These are phyloP conservation scores for Leccinum arenicola DNA, from an alignment of 768 basidiomycete genomes.

Conservation along the genomic window DNA sequence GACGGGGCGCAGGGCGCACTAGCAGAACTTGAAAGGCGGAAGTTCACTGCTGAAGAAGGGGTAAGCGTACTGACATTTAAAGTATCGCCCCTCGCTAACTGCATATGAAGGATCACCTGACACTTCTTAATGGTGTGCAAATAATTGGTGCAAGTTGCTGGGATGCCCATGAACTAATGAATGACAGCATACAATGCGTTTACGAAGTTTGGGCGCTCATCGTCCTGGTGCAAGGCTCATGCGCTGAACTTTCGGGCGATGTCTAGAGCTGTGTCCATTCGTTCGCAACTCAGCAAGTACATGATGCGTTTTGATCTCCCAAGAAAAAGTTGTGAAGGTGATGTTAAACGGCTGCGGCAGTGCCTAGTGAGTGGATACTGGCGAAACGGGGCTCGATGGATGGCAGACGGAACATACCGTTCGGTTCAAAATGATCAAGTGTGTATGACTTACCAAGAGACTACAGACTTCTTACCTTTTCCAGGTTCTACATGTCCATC, in stretches of 20 bases:
- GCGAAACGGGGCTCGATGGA: constrained; percentile 89
- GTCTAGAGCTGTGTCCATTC: constrained; percentile 91
- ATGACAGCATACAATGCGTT: constrained; percentile 89
- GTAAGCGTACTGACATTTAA: constrained; percentile 40
- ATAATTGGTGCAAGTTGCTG: not conserved
- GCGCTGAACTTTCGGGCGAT: constrained; percentile 91
- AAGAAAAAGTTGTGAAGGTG: constrained; percentile 84
- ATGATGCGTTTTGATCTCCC: constrained; percentile 87
- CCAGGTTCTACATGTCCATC: constrained; percentile 86
- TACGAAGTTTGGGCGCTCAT: constrained; percentile 73
- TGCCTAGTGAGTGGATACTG: constrained; percentile 94
- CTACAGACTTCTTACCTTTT: constrained; percentile 19
- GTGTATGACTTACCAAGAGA: constrained; percentile 51
- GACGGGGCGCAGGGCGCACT: constrained; percentile 83
- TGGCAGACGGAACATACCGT: constrained; percentile 90
- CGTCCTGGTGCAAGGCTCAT: constrained; percentile 91
- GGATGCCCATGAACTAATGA: constrained; percentile 11
- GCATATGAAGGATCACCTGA: constrained; percentile 79
- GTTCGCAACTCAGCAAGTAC: constrained; percentile 93
- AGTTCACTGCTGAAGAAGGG: constrained; percentile 98
- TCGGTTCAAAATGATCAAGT: constrained; percentile 63
- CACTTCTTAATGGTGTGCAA: constrained; percentile 78
- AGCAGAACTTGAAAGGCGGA: constrained; percentile 89
- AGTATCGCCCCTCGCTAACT: not conserved
- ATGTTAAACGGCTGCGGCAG: constrained; percentile 74